These are phyloP conservation scores for Gnetum montanum DNA, from an alignment of 75 land plant genomes.

Conservation along the genomic window DNA sequence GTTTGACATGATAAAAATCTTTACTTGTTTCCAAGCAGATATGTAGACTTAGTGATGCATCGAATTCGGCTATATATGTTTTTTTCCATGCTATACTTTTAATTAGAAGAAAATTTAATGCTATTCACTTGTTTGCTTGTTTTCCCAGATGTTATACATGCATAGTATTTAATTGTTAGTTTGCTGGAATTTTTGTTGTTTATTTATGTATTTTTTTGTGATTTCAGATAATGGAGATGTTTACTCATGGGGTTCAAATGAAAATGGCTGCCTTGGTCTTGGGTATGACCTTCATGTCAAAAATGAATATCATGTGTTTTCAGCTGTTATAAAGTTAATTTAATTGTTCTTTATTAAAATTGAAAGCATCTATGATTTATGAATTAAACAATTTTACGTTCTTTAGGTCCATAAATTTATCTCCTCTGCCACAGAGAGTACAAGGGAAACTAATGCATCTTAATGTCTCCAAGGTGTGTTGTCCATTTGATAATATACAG, in stretches of 20 bases:
- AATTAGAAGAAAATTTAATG: too few species aligned
- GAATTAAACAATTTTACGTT: conserved; percentile 1
- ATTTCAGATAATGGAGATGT: conserved; percentile 62
- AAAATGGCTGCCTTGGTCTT: conserved; percentile 94
- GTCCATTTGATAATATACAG: not conserved
- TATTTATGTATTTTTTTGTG: too few species aligned
- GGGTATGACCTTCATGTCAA: conserved; percentile 34
- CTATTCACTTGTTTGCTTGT: too few species aligned
- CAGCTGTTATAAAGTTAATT: not conserved
- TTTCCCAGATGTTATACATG: too few species aligned
- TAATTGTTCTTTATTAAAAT: not conserved
- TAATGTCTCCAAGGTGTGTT: conserved; percentile 49
- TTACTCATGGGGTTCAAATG: conserved; percentile 93
- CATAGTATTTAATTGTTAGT: too few species aligned
- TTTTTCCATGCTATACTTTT: too few species aligned
- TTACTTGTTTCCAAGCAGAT: too few species aligned
- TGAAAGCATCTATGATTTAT: too few species aligned
- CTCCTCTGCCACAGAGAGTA: conserved; percentile 44
- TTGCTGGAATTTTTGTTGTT: too few species aligned
- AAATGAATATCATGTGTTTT: not conserved
- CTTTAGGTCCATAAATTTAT: conserved; percentile 36
- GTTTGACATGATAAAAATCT: too few species aligned
- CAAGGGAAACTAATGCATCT: conserved; percentile 32
- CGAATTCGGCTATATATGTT: too few species aligned
- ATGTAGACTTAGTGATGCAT: too few species aligned